Conservation (phyloP, 371 early-diverging fungal species). For the Mortierella sp. region DNA sequence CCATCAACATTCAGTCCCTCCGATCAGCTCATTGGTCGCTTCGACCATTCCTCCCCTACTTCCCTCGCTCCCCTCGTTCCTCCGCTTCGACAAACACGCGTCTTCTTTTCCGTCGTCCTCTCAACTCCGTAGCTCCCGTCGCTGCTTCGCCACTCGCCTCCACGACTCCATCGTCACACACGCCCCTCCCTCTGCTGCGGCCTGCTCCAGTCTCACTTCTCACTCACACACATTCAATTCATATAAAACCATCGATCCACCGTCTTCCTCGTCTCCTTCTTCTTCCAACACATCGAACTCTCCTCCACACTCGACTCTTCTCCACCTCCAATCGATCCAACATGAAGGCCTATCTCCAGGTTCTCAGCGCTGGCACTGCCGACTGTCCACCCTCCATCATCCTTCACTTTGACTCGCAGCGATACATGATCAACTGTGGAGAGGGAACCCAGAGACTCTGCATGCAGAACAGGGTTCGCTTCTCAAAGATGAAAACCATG, state of each 20-base stretch:
- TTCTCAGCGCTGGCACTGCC: conserved; percentile 79
- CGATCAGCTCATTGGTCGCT: conserved; percentile 48
- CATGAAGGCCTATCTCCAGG: conserved; percentile 86
- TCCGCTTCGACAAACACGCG: not conserved
- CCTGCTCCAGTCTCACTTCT: not conserved
- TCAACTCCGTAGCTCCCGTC: conserved; percentile 11
- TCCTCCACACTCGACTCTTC: conserved; percentile 14
- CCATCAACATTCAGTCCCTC: conserved; percentile 55
- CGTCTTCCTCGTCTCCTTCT: not conserved
- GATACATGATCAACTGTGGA: conserved; percentile 95
- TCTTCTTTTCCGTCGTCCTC: conserved; percentile 5
- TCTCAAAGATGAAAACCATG: conserved; percentile 78
- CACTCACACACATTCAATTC: not conserved
- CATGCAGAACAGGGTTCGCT: conserved; percentile 79
- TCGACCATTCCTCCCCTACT: conserved; percentile 18
- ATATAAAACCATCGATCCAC: not conserved
- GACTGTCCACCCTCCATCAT: conserved; percentile 84
- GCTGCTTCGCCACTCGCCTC: not conserved
- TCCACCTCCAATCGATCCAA: conserved; percentile 44
- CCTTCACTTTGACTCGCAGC: conserved; percentile 82
- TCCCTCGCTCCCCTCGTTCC: not conserved
- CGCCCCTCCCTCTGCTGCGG: not conserved
- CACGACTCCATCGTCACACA: not conserved
- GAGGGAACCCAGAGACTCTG: conserved; percentile 94
- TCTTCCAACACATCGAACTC: not conserved